Evolutionary conservation across 2,329 filamentous ascomycete genomes (phyloP), one percentile per base, ranked within the genome.

Genomic region (Aureobasidium uvarum): DNA sequence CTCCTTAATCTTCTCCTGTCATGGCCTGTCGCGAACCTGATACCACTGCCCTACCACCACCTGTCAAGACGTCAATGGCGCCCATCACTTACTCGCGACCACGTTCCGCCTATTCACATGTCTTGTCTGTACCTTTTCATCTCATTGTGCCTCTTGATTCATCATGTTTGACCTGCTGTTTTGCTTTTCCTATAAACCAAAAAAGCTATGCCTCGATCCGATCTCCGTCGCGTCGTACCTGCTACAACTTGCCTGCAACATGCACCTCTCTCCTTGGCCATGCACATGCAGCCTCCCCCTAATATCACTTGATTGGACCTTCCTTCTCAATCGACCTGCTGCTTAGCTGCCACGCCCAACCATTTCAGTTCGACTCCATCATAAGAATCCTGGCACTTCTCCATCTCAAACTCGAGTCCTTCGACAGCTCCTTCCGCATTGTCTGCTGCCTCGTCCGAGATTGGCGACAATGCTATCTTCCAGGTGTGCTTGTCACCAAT

Each of bases 1-100:
- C 56, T 60, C 56, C 56, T 60, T 60, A 60, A 60, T 60, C 56
- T 60, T 60, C 25, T 60, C 56, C 56, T 60, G 56, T 60, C 56
- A 45, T 58, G 54, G 23, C 39, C 56, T 48, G 28, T 38, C 25
- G 25, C 25, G 7, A 58, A 46, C 25, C 20, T 28, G 39, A 31
- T 41, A 55, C 36, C 28, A 51, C 45, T 54, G 50, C 50, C 50
- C 50, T 54, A 54, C 50, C 31, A 45, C 8, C 18, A 25, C 23
- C 33, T 20, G 16, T 45, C 38, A 31, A 58, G 23, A 41, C 52
- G 36, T 41, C 52, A 55, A 39, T 28, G 7, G 8, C 28, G 23
- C 20, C 23, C 23, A 45, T 14, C 39, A 58, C 33, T 43, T n/a
- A 33, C 39, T 58, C 39, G 54, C 23, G 25, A 36, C 5, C 14